Evolutionary conservation across 352 stramenopile genomes (phyloP).

Genomic region (Peronospora destructor): DNA sequence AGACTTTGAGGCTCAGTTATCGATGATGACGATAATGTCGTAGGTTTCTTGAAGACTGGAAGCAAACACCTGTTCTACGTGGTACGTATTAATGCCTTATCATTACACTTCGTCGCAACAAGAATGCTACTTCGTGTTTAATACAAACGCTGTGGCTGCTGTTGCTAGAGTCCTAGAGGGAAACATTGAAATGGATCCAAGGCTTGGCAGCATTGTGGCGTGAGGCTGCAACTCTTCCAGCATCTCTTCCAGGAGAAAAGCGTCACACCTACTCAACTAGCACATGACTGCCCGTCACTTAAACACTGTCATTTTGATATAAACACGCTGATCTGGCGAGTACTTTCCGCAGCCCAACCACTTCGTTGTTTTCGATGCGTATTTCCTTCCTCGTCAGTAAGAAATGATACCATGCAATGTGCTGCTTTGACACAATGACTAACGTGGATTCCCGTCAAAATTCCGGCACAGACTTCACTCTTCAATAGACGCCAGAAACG

Average conservation of each 20-base stretch:
- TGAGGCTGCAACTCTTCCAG: slow-evolving; percentile 61
- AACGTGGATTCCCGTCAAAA: neutral
- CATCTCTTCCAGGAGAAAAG: slow-evolving; percentile 39
- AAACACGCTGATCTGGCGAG: slow-evolving; percentile 54
- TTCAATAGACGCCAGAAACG: slow-evolving; percentile 65
- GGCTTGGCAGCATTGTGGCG: slow-evolving; percentile 42
- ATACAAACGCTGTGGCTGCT: slow-evolving; percentile 1
- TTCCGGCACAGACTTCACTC: slow-evolving; percentile 17
- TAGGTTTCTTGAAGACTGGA: slow-evolving; percentile 61
- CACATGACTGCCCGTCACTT: slow-evolving; percentile 75
- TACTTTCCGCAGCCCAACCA: slow-evolving; percentile 73
- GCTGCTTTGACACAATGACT: neutral
- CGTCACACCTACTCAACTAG: slow-evolving; percentile 28
- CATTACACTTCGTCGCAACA: neutral
- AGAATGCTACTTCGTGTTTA: neutral
- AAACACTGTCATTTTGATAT: slow-evolving; percentile 69
- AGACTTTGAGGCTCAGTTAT: slow-evolving; percentile 39
- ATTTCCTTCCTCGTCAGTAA: slow-evolving; percentile 36
- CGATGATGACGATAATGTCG: slow-evolving; percentile 13
- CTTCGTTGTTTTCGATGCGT: slow-evolving; percentile 80
- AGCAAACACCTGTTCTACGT: slow-evolving; percentile 75
- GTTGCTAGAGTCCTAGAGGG: slow-evolving; percentile 42
- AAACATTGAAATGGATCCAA: slow-evolving; percentile 68
- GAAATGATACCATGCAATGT: slow-evolving; percentile 1
- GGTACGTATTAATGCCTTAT: slow-evolving; percentile 19